Conservation (phyloP, 352 stramenopile species). For the Blastocystis sp. region DNA sequence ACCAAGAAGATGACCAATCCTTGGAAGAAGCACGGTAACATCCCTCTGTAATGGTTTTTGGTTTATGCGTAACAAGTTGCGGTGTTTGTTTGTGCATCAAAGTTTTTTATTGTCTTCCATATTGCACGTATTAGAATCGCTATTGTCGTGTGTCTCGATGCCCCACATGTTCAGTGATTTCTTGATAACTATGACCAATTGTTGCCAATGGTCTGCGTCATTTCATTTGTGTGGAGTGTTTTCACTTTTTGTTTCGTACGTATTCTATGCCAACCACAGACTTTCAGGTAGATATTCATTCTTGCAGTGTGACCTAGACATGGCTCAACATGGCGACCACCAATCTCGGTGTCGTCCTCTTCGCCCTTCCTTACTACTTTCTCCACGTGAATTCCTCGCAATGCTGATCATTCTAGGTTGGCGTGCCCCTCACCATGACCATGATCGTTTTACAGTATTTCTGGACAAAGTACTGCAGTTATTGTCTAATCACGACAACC, state of each 20-base stretch:
- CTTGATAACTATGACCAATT: neutral
- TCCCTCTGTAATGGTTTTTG: too few species aligned
- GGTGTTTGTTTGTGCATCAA: too few species aligned
- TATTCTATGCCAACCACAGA: constrained; percentile 3
- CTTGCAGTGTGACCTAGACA: neutral
- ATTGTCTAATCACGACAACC: neutral
- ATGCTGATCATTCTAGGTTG: neutral
- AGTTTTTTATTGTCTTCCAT: too few species aligned
- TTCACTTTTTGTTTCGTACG: neutral
- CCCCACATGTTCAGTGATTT: neutral
- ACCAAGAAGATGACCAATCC: too few species aligned
- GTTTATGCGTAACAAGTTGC: too few species aligned
- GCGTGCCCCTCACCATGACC: neutral
- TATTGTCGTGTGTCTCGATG: too few species aligned
- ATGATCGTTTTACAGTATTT: constrained; percentile 32
- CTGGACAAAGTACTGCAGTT: constrained; percentile 35
- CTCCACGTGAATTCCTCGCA: neutral
- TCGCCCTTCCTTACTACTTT: constrained; percentile 17
- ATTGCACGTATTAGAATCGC: too few species aligned
- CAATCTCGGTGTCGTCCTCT: constrained; percentile 7
- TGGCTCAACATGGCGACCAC: constrained; percentile 24
- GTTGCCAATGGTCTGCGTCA: neutral
- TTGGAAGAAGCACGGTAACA: too few species aligned
- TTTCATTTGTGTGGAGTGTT: neutral
- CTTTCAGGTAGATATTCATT: neutral